A percentile compares a stretch with the other conserved stretches of the same genome.
These are phyloP conservation scores for Moesziomyces aphidis DNA, from an alignment of 1,284 basidiomycete species.

Conservation along the genomic window DNA sequence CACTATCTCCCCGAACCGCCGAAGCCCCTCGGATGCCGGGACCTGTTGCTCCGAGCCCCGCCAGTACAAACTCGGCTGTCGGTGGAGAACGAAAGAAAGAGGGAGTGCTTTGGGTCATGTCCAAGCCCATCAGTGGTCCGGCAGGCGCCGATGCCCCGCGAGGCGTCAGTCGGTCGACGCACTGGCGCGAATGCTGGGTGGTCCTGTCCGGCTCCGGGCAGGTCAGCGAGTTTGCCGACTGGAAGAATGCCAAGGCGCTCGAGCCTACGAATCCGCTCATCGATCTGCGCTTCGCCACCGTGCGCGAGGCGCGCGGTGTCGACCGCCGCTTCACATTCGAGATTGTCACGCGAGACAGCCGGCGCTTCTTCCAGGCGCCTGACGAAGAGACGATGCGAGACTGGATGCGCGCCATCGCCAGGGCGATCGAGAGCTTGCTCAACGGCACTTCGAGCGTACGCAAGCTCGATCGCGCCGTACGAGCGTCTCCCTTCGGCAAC, in stretches of 20 bases:
- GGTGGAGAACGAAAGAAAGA: conserved; percentile 57
- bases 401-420: conserved; percentile 72
- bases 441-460: conserved; percentile 68
- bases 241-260: conserved; percentile 55
- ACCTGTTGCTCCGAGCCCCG: background rate
- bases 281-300: conserved; percentile 65
- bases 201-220: conserved; percentile 60
- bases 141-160: conserved; percentile 53
- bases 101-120: conserved; percentile 58
- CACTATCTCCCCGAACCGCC: background rate
- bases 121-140: conserved; percentile 41
- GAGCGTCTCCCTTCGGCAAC: conserved; percentile 30
- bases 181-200: conserved; percentile 60
- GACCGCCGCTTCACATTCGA: conserved; percentile 70
- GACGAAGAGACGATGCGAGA: conserved; percentile 70
- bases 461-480: conserved; percentile 54
- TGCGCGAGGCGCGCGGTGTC: conserved; percentile 56
- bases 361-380: conserved; percentile 71
- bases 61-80: background rate
- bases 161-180: conserved; percentile 40
- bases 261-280: conserved; percentile 55
- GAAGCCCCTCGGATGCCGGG: background rate
- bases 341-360: conserved; percentile 70
- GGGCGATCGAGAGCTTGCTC: conserved; percentile 71
- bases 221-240: conserved; percentile 57